Conservation (phyloP, 371 early-diverging fungal species). For the Homolaphlyctis polyrhiza region DNA sequence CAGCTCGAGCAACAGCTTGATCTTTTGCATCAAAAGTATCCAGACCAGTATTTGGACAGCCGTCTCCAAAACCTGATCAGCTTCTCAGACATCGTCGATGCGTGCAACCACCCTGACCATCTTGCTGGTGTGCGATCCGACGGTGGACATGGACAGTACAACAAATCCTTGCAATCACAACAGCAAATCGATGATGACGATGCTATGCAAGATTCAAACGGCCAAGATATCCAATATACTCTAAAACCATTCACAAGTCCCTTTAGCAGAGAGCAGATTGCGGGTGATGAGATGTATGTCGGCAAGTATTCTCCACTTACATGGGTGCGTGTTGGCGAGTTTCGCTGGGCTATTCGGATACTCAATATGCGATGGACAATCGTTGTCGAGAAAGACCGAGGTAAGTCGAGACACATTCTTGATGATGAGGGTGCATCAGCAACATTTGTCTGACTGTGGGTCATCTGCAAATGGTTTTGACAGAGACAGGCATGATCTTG, state of each 20-base stretch:
- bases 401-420: neutral
- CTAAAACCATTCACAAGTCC: neutral
- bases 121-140: too few species aligned
- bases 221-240: neutral
- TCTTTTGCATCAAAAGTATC: neutral
- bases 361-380: constrained; percentile 3
- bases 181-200: too few species aligned
- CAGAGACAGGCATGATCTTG: neutral
- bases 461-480: neutral
- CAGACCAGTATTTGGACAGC: neutral
- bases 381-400: neutral
- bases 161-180: too few species aligned
- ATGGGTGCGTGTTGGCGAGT: constrained; percentile 20
- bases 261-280: neutral
- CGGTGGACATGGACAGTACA: too few species aligned
- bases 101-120: too few species aligned
- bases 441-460: neutral
- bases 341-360: constrained; percentile 7
- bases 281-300: constrained; percentile 1
- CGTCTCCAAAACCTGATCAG: too few species aligned
- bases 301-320: constrained; percentile 6
- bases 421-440: neutral
- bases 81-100: too few species aligned
- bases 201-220: neutral
- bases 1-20: neutral